Conservation (phyloP, 345 rosid species). For the Erucastrum elatum region DNA sequence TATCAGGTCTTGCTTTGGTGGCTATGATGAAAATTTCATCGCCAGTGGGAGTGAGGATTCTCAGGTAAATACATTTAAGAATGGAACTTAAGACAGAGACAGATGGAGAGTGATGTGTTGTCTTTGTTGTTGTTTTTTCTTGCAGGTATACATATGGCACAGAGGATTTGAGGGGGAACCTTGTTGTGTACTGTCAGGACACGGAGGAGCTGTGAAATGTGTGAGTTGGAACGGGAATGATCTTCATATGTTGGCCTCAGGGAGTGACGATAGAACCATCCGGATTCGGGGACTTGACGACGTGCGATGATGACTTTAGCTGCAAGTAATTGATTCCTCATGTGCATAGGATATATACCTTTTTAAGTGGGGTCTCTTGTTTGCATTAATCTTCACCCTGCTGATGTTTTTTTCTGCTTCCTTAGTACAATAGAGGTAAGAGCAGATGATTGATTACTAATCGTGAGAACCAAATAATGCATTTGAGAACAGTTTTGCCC, state of each 20-base stretch:
- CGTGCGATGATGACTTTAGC: background rate
- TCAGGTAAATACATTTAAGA: conserved; percentile 43
- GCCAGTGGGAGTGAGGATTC: conserved; percentile 72
- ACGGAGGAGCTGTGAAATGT: conserved; percentile 58
- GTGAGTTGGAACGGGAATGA: conserved; percentile 62
- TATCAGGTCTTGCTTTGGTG: conserved; percentile 70
- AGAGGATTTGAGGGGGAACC: conserved; percentile 27
- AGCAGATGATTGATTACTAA: background rate
- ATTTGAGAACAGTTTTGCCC: background rate
- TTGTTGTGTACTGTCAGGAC: conserved; percentile 43
- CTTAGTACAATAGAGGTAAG: too few species aligned
- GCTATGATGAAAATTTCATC: conserved; percentile 47
- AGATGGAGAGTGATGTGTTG: conserved; percentile 15
- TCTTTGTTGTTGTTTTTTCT: background rate
- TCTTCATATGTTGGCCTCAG: conserved; percentile 64
- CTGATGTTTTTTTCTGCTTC: too few species aligned
- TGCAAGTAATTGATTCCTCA: background rate
- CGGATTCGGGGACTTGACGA: conserved; percentile 54
- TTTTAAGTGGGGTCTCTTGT: too few species aligned
- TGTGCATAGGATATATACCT: background rate
- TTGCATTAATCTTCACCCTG: too few species aligned
- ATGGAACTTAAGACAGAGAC: background rate
- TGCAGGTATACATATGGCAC: conserved; percentile 63
- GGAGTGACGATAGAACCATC: conserved; percentile 59
- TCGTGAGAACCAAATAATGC: background rate